Evolutionary conservation across 192 early-diverging fungal species (phyloP).

Genomic region (Coemansia sp.): DNA sequence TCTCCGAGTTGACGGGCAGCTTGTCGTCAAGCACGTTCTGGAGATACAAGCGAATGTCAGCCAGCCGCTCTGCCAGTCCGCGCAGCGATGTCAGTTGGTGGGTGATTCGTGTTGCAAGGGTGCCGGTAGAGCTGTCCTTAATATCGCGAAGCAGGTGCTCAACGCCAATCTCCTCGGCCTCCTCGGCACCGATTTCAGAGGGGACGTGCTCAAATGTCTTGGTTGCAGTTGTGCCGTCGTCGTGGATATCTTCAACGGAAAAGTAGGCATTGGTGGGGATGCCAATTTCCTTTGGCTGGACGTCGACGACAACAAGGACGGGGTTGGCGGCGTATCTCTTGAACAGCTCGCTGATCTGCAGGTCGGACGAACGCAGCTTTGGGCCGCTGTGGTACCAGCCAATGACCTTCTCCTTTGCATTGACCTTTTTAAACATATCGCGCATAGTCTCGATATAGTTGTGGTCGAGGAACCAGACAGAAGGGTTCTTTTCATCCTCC

Average conservation of each 20-base stretch:
- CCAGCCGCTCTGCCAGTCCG: conserved; percentile 80
- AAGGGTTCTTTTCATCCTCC: conserved; percentile 98
- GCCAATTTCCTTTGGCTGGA: conserved; percentile 89
- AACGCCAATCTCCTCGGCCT: conserved; percentile 99
- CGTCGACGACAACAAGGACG: conserved; percentile 96
- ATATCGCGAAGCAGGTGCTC: conserved; percentile 98
- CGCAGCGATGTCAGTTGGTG: conserved; percentile 91
- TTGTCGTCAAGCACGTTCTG: conserved; percentile 81
- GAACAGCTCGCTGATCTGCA: conserved; percentile 98
- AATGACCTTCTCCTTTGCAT: conserved; percentile 93
- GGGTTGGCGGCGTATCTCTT: conserved; percentile 94
- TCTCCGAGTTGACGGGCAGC: conserved; percentile 94
- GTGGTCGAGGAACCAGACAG: conserved; percentile 99
- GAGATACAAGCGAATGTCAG: conserved; percentile 87
- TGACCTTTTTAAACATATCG: conserved; percentile 99
- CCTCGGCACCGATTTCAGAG: conserved; percentile 95
- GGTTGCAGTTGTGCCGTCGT: conserved; percentile 96
- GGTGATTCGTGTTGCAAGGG: conserved; percentile 88
- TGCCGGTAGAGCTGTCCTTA: conserved; percentile 95
- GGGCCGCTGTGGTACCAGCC: conserved; percentile 99
- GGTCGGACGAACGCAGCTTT: conserved; percentile 91
- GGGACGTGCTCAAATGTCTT: conserved; percentile 97
- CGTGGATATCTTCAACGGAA: conserved; percentile 96
- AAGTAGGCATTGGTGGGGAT: conserved; percentile 98
- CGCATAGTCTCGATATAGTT: conserved; percentile 99